Percentiles rank a stretch among this genome's conserved stretches.
Evolutionary conservation across 768 basidiomycete species (phyloP).

Genomic region (Podaxis mareebaensis): DNA sequence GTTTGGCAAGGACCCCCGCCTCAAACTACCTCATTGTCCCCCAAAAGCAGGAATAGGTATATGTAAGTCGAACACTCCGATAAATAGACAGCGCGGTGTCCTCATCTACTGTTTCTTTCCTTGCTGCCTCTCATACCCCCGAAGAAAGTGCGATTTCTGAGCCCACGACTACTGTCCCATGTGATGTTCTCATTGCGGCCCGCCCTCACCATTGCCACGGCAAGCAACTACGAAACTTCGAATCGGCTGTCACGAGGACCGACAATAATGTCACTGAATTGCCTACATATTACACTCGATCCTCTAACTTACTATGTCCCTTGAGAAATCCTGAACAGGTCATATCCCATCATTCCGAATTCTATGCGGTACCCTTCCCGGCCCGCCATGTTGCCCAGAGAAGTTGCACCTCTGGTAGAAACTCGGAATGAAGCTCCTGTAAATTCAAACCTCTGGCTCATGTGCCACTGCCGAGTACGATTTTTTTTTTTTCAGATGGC

Average conservation of each 20-base stretch:
- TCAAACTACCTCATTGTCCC: slow-evolving; percentile 12
- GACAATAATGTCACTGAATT: background rate
- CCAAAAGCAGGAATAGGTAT: slow-evolving; percentile 10
- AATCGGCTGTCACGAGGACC: slow-evolving; percentile 6
- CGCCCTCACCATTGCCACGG: background rate
- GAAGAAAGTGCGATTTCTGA: slow-evolving; percentile 6
- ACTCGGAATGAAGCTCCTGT: slow-evolving; percentile 1
- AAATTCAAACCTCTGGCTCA: background rate
- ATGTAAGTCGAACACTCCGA: background rate
- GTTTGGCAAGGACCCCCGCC: background rate
- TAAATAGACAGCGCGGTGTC: background rate
- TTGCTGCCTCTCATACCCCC: background rate
- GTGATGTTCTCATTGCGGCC: slow-evolving; percentile 8
- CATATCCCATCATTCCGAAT: background rate
- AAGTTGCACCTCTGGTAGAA: slow-evolving; percentile 1
- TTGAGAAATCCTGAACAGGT: background rate
- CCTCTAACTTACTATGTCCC: background rate
- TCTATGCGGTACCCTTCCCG: background rate
- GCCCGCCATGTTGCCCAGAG: background rate
- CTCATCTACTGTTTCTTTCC: background rate
- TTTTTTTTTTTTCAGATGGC: background rate
- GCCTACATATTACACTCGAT: background rate
- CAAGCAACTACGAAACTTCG: background rate
- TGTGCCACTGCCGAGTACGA: background rate
- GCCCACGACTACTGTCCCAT: background rate